phyloP scores from a whole-genome alignment of 352 stramenopile genomes.

The Phytophthora meadii region DNA sequence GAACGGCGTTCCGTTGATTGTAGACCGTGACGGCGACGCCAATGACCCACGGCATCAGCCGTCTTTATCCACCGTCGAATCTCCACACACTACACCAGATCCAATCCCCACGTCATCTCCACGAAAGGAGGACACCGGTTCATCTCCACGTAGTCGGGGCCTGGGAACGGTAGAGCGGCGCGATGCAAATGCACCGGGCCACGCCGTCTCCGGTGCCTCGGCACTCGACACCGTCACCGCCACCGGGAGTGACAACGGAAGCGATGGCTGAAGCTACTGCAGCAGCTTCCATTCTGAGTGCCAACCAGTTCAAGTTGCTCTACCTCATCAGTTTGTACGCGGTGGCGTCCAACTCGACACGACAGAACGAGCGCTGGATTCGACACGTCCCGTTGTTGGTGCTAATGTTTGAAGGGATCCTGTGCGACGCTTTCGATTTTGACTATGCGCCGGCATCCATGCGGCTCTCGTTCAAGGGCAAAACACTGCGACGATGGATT shows the following conservation, averaged over 20 bases:
- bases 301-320: conserved; percentile 97
- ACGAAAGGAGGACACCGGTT: neutral
- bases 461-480: conserved; percentile 93
- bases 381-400: conserved; percentile 95
- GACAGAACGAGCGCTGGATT: conserved; percentile 96
- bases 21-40: conserved; percentile 23
- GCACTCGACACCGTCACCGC: conserved; percentile 13
- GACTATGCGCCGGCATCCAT: conserved; percentile 97
- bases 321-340: conserved; percentile 97
- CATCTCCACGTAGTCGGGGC: conserved; percentile 9
- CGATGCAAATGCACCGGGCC: conserved; percentile 16
- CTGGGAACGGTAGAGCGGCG: conserved; percentile 23
- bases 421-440: conserved; percentile 94
- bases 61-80: conserved; percentile 22
- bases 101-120: conserved; percentile 12
- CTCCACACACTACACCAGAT: conserved; percentile 15
- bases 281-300: conserved; percentile 69
- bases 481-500: conserved; percentile 85
- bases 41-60: conserved; percentile 39
- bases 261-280: conserved; percentile 23
- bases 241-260: conserved; percentile 17
- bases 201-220: conserved; percentile 13
- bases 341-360: conserved; percentile 83
- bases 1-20: neutral
- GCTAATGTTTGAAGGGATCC: conserved; percentile 97